Evolutionary conservation across 306 rosid species (phyloP), one percentile per base, ranked within the genome.

Genomic region (Parietaria judaica): DNA sequence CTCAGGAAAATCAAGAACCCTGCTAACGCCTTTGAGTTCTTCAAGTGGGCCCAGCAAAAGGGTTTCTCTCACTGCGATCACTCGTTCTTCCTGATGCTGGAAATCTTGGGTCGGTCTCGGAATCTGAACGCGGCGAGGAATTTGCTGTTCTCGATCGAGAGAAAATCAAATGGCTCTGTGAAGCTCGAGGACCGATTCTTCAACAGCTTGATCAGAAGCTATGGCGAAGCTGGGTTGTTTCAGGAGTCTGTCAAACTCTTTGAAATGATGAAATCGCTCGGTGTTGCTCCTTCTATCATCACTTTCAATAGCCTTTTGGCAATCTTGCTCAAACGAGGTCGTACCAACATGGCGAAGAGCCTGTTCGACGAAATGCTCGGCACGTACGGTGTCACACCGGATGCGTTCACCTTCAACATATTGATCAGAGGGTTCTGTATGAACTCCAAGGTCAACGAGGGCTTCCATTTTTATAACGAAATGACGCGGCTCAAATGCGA

Each of bases 351-450:
- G 92, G 97, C 85, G 0, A 78, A 55, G 69, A 63, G 55, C 39
- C 67, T 86, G 66, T 86, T 70, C 76, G 79, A 86, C 58, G 97
- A 89, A 76, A 86, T 89, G 95, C 89, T 84, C 23, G 45, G 69
- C 14, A 86, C 84, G 0, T 89, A 78, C 48, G 97, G 97, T 47
- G 90, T 86, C 59, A 55, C 66, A 0, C 97, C 97, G 0, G 82
- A 89, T 64, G 60, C 77, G 0, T 79, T 43, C 35, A 86, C 95
- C 0, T 84, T 72, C 49, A 89, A 89, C 61, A 74, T 82, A 67
- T 78, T 89, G 89, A 89, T 89, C n/a, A 75, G 86, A 48, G 95
- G 97, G 56, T 86, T 86, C 55, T 89, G 92, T 70, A 78, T 77
- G 83, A 89, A 79, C 68, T 69, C 79, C 35, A 80, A 78, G 92